phyloP scores from a whole-genome alignment of 768 basidiomycete genomes.

The Boletus coccyginus region DNA sequence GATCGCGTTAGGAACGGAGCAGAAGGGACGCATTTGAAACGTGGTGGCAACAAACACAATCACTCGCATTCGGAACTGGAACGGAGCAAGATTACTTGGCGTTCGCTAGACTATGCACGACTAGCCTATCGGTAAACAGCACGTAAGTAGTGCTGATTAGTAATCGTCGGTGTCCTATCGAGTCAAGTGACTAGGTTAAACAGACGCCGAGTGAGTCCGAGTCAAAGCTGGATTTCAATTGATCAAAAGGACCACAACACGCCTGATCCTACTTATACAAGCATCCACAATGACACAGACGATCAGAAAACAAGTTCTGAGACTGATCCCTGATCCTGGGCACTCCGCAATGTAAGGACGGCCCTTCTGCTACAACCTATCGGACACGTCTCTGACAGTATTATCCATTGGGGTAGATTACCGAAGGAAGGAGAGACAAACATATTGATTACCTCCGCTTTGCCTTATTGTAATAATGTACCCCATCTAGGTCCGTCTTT shows the following conservation, averaged over 20 bases:
- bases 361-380: background rate
- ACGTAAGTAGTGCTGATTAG: constrained; percentile 8
- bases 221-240: constrained; percentile 4
- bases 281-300: constrained; percentile 46
- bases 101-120: background rate
- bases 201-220: background rate
- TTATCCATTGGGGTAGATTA: constrained; percentile 37
- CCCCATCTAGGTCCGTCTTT: constrained; percentile 78
- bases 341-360: constrained; percentile 43
- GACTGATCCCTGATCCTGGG: constrained; percentile 52
- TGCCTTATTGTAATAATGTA: constrained; percentile 97
- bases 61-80: too few species aligned
- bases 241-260: background rate
- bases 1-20: background rate
- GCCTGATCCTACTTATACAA: background rate
- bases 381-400: background rate
- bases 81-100: background rate
- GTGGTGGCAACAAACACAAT: background rate
- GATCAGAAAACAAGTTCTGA: constrained; percentile 51
- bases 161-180: constrained; percentile 7
- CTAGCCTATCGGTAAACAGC: background rate
- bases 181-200: background rate
- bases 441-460: constrained; percentile 88
- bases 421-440: constrained; percentile 88
- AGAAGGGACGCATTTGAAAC: background rate